phyloP scores from a whole-genome alignment of 2,329 filamentous ascomycete species.

The Clathrospora elynae region DNA sequence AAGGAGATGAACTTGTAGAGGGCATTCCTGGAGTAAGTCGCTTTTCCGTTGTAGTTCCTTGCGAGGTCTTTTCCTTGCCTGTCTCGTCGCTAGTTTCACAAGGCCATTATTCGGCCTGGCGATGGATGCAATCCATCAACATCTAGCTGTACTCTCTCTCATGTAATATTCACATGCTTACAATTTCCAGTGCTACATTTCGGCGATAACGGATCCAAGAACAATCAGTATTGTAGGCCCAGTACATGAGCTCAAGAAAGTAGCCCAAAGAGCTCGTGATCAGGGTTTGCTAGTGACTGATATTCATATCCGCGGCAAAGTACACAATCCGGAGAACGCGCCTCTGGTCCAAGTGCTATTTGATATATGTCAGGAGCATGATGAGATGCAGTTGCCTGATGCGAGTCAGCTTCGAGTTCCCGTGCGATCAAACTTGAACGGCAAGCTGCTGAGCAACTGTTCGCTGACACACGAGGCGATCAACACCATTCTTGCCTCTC shows the following conservation, averaged over 20 bases:
- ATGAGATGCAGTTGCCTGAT: constrained; percentile 17
- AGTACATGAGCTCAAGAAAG: constrained; percentile 12
- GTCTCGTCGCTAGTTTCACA: neutral
- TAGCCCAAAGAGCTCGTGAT: constrained; percentile 14
- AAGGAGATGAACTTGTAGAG: constrained; percentile 23
- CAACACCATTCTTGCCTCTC: constrained; percentile 24
- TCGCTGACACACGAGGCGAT: constrained; percentile 19
- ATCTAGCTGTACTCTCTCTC: neutral
- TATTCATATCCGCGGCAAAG: constrained; percentile 29
- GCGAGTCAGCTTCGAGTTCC: constrained; percentile 15
- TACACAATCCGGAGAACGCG: constrained; percentile 30
- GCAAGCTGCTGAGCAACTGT: constrained; percentile 3
- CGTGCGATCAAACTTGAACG: constrained; percentile 23
- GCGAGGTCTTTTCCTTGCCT: neutral
- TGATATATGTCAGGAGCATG: constrained; percentile 8
- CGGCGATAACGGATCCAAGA: constrained; percentile 30
- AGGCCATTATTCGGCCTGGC: neutral
- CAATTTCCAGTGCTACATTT: constrained; percentile 21
- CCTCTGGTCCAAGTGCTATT: constrained; percentile 22
- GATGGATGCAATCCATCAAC: neutral
- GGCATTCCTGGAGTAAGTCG: constrained; percentile 23
- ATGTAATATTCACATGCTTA: constrained; percentile 5
- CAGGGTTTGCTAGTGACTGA: constrained; percentile 17
- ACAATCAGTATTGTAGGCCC: constrained; percentile 29
- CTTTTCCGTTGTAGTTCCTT: neutral